These are phyloP conservation scores for Kernera saxatilis DNA, from an alignment of 345 rosid genomes.

Conservation along the genomic window DNA sequence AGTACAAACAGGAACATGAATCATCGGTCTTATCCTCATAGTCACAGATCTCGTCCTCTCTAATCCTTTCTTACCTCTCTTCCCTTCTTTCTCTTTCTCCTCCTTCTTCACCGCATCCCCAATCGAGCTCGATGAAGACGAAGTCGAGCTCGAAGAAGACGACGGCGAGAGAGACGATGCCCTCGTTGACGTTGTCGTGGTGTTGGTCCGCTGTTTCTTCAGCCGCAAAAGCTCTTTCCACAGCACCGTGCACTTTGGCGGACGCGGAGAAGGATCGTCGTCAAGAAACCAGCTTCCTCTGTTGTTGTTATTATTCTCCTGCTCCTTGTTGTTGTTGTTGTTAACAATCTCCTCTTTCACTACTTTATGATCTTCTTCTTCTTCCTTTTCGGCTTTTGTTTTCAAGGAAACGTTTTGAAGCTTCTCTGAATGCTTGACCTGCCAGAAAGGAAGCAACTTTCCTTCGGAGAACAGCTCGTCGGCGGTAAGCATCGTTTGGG, in stretches of 20 bases:
- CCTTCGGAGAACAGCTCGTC: conserved; percentile 93
- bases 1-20: conserved; percentile 75
- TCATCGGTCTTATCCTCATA: conserved; percentile 79
- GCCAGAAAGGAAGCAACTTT: conserved; percentile 88
- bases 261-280: conserved; percentile 96
- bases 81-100: conserved; percentile 50
- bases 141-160: conserved; percentile 57
- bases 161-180: conserved; percentile 66
- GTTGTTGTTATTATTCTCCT: conserved; percentile 17
- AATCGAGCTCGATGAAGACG: conserved; percentile 60
- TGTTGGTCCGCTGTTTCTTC: conserved; percentile 66
- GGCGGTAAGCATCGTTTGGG: conserved; percentile 59
- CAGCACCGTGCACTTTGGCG: conserved; percentile 88
- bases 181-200: conserved; percentile 44
- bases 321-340: conserved; percentile 36
- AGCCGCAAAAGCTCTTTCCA: conserved; percentile 91
- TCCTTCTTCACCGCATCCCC: conserved; percentile 39
- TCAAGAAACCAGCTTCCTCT: conserved; percentile 72
- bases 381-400: conserved; percentile 22
- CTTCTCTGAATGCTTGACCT: conserved; percentile 64
- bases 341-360: background rate
- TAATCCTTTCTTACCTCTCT: conserved; percentile 68
- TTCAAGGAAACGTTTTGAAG: conserved; percentile 52
- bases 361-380: conserved; percentile 12
- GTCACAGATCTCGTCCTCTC: conserved; percentile 79